phyloP scores from a whole-genome alignment of 176 grass and related monocot genomes.

The Otatea glauca region DNA sequence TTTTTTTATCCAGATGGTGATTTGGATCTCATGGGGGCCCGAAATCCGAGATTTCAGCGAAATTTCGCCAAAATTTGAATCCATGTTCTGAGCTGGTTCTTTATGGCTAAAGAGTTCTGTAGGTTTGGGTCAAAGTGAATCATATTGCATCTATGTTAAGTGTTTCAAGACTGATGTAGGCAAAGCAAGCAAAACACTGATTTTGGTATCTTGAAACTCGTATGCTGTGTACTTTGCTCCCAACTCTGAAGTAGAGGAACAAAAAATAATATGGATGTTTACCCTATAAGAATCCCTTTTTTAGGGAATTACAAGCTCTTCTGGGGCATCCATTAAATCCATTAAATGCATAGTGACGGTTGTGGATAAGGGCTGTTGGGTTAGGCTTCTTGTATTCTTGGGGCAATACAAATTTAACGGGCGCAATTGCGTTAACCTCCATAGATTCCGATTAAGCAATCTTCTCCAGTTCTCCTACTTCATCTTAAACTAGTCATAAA shows the following conservation, averaged over 20 bases:
- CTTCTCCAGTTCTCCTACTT: background rate
- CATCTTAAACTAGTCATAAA: background rate
- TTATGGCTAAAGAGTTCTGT: background rate
- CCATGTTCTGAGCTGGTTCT: background rate
- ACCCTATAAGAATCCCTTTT: background rate
- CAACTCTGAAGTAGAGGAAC: background rate
- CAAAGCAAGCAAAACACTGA: background rate
- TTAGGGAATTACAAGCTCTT: background rate
- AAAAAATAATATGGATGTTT: background rate
- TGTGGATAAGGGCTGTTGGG: background rate
- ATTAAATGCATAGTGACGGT: background rate
- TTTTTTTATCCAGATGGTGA: too few relatives aligned
- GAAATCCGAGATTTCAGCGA: too few relatives aligned
- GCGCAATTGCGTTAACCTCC: background rate
- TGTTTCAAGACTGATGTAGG: background rate
- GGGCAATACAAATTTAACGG: background rate
- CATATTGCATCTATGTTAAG: background rate
- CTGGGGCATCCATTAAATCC: constrained; percentile 5
- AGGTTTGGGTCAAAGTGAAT: background rate
- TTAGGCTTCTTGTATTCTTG: background rate
- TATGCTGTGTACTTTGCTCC: background rate
- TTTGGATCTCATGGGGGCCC: too few relatives aligned
- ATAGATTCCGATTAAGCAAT: background rate
- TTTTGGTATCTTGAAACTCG: background rate
- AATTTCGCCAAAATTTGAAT: too few relatives aligned